Evolutionary conservation across 495 filamentous ascomycete genomes (phyloP), one percentile per base, ranked within the genome.

Genomic region (Penicillium lividum): DNA sequence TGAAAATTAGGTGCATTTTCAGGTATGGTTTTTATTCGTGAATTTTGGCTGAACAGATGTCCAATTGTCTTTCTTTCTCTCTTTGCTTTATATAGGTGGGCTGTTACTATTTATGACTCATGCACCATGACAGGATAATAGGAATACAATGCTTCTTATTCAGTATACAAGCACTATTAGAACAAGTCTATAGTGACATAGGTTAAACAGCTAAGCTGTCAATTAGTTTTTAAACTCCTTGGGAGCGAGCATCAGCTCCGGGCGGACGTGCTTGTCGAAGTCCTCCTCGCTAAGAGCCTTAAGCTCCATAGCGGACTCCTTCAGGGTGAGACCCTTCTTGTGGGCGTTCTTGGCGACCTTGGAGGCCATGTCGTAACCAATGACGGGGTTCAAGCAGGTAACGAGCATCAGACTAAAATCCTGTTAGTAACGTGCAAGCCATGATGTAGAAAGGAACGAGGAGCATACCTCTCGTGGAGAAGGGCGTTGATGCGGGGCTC

Each of bases 271-370:
- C 62, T 85, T 82, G 75, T 97, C 91, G 65, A 98, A 98, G 72
- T 98, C 92, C 73, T 89, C 89, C 69, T 89, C 87, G 59, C 88
- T 93, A 58, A 98, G 77, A 47, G 91, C 93, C 62, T 95, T 85
- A 63, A 98, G 82, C 80, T 98, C 90, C 86, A 98, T 84, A 45
- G 95, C 93, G 62, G 89, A 92, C 77, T 93, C 80, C 80, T 97
- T 97, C 44, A 98, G 82, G 25, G 91, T 97, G 57, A 90, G 74
- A 30, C 92, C 92, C 85, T 97, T 98, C 87, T 97, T 97, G 81
- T 98, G 94, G 18, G 94, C 94, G 71, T 98, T 94, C 89, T 98
- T 98, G 63, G 94, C 94, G 13, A 97, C 93, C 82, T 97, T 97
- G 71, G 86, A 90, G 47, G 94, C 94, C 89, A 92, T 94, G 70